Evolutionary conservation across 73 alveolate genomes (phyloP).

Genomic region (Paramecium primaurelia): DNA sequence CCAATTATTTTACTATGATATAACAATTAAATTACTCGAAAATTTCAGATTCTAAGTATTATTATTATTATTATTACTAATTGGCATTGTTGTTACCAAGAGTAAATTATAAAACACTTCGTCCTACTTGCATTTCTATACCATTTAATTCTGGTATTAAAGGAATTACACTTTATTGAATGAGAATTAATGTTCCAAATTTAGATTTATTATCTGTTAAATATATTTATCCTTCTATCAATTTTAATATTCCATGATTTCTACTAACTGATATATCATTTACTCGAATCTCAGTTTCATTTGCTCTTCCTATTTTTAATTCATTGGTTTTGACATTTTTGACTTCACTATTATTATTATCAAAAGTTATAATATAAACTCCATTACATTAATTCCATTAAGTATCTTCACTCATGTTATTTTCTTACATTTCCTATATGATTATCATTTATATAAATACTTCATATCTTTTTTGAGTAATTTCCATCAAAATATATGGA

Average conservation of each 20-base stretch:
- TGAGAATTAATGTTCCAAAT: conserved; percentile 27
- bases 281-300: conserved; percentile 68
- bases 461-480: background rate
- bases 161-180: background rate
- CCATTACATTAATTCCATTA: conserved; percentile 43
- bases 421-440: background rate
- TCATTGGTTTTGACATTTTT: background rate
- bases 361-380: conserved; percentile 6
- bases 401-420: background rate
- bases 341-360: background rate
- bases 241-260: conserved; percentile 60
- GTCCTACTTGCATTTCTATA: background rate
- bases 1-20: background rate
- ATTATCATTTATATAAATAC: background rate
- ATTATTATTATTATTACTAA: background rate
- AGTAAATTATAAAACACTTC: conserved; percentile 24
- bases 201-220: conserved; percentile 63
- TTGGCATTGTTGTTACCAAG: background rate
- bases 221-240: conserved; percentile 61
- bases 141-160: background rate
- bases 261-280: conserved; percentile 74
- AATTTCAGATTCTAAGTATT: background rate
- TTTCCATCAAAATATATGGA: background rate
- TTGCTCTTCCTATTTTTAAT: conserved; percentile 67
- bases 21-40: background rate